Percentiles rank a stretch among this genome's conserved stretches.
These are phyloP conservation scores for Pittosporum tobira DNA, from an alignment of 129 eudicot species.

Conservation along the genomic window DNA sequence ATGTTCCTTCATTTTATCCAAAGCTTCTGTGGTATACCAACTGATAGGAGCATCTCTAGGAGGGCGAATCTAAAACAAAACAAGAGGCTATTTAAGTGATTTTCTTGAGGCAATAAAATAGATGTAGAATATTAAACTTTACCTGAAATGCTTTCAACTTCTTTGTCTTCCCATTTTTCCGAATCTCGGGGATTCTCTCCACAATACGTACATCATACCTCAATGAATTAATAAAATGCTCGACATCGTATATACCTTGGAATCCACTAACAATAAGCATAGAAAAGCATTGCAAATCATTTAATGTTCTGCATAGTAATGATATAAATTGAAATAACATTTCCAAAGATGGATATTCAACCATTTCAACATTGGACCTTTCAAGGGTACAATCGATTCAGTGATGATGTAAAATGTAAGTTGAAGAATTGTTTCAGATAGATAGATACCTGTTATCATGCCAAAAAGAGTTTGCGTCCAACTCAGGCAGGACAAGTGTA, in stretches of 20 bases:
- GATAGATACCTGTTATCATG: constrained; percentile 70
- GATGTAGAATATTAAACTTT: not conserved
- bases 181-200: constrained; percentile 70
- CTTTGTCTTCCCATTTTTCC: constrained; percentile 71
- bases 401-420: not conserved
- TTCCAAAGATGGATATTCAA: not conserved
- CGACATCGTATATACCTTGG: constrained; percentile 85
- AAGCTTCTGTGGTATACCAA: constrained; percentile 78
- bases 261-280: constrained; percentile 48
- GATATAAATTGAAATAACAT: not conserved
- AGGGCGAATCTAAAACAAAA: constrained; percentile 52
- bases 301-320: not conserved
- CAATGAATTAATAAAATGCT: constrained; percentile 72
- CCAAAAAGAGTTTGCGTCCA: constrained; percentile 97
- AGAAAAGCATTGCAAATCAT: constrained; percentile 7
- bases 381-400: not conserved
- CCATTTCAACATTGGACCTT: not conserved
- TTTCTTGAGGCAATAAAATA: not conserved
- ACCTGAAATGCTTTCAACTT: constrained; percentile 81
- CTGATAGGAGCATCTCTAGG: constrained; percentile 88
- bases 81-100: not conserved
- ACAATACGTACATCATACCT: constrained; percentile 79
- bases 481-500: constrained; percentile 89
- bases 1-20: constrained; percentile 85
- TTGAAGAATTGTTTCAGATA: not conserved